Conservation (phyloP, 768 basidiomycete species). For the Lactifluus subvellereus region DNA sequence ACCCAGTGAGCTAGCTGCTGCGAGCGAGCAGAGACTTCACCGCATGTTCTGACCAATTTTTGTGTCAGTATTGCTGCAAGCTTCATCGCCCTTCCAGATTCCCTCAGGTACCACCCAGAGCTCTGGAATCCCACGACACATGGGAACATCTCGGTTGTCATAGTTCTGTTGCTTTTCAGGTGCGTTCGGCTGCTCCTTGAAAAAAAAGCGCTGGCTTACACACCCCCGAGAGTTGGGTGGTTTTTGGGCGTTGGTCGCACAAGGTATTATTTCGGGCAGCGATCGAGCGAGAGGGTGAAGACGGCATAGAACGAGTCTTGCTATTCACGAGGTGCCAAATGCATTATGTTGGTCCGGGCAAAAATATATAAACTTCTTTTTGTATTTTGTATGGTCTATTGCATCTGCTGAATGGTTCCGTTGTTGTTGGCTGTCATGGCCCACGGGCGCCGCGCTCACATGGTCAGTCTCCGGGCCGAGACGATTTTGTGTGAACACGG, state of each 20-base stretch:
- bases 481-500: too few species aligned
- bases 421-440: too few species aligned
- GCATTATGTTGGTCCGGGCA: too few species aligned
- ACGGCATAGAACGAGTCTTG: background rate
- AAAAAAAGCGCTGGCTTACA: background rate
- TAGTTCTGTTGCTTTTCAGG: conserved; percentile 54
- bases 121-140: conserved; percentile 71
- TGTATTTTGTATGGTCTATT: too few species aligned
- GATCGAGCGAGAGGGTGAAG: conserved; percentile 7
- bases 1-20: conserved; percentile 43
- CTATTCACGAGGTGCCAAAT: background rate
- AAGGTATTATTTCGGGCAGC: conserved; percentile 31
- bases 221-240: conserved; percentile 33
- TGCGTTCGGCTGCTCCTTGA: conserved; percentile 28
- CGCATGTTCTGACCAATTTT: background rate
- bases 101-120: conserved; percentile 44
- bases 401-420: too few species aligned
- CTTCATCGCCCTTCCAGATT: conserved; percentile 50
- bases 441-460: too few species aligned
- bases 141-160: conserved; percentile 64
- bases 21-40: background rate
- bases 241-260: conserved; percentile 36
- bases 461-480: too few species aligned
- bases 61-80: conserved; percentile 49
- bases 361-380: too few species aligned